Percentiles rank a stretch among this genome's conserved stretches.
These are phyloP conservation scores for Russula emetica DNA, from an alignment of 768 basidiomycete species.

Conservation along the genomic window DNA sequence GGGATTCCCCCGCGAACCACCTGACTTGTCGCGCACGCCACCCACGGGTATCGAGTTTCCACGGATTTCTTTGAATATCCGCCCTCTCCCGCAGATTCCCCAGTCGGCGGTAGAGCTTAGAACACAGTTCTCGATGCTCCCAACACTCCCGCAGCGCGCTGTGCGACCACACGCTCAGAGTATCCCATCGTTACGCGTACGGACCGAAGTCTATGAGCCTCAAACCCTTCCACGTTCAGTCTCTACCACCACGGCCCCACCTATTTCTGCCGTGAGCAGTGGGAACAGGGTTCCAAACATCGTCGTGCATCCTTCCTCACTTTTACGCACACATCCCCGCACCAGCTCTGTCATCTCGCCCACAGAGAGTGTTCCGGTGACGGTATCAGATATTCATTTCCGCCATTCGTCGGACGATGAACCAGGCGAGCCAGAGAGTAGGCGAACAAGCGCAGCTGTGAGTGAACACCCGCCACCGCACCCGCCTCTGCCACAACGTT, in stretches of 20 bases:
- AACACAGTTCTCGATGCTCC: neutral
- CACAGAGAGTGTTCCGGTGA: constrained; percentile 36
- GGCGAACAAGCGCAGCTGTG: constrained; percentile 27
- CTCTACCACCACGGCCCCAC: constrained; percentile 12
- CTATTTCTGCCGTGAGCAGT: constrained; percentile 3
- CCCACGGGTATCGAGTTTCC: constrained; percentile 16
- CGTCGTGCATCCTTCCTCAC: constrained; percentile 26
- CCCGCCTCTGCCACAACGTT: constrained; percentile 29
- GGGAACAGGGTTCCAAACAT: constrained; percentile 10
- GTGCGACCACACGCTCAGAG: constrained; percentile 4
- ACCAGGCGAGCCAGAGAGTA: constrained; percentile 28
- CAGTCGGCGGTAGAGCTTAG: neutral
- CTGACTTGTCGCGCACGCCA: neutral
- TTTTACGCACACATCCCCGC: constrained; percentile 26
- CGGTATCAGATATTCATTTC: constrained; percentile 39
- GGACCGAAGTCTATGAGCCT: constrained; percentile 12
- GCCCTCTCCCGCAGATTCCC: constrained; percentile 21
- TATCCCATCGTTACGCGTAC: constrained; percentile 19
- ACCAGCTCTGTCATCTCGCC: constrained; percentile 30
- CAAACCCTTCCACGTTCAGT: constrained; percentile 19
- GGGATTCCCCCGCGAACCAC: constrained; percentile 21
- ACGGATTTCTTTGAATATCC: constrained; percentile 11
- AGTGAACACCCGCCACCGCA: constrained; percentile 31
- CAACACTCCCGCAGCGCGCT: neutral
- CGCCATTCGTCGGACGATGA: constrained; percentile 34